Evolutionary conservation across 371 early-diverging fungal species (phyloP).

Genomic region (Rhizopus delemar): DNA sequence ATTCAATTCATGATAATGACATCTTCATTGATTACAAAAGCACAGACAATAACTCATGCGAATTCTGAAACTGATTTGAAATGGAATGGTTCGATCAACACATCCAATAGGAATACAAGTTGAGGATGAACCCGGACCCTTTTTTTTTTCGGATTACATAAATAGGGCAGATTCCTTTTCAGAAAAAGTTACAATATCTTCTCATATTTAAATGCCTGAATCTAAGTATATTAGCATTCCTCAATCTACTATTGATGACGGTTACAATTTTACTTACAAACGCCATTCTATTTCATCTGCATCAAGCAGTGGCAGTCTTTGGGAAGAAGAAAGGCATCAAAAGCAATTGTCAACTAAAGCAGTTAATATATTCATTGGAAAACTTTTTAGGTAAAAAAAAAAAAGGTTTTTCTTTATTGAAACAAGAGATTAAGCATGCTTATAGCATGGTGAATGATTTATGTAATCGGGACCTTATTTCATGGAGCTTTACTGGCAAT

Average conservation of each 20-base stretch:
- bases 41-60: too few species aligned
- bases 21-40: too few species aligned
- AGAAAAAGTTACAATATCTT: too few species aligned
- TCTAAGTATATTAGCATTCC: neutral
- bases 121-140: neutral
- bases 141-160: neutral
- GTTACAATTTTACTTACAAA: constrained; percentile 9
- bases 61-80: too few species aligned
- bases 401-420: neutral
- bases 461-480: constrained; percentile 71
- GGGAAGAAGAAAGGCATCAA: constrained; percentile 14
- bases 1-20: too few species aligned
- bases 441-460: constrained; percentile 76
- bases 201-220: neutral
- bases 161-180: neutral
- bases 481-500: constrained; percentile 79
- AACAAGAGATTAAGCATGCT: neutral
- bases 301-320: constrained; percentile 8
- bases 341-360: constrained; percentile 17
- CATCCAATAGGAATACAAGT: neutral
- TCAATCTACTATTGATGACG: neutral
- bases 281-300: constrained; percentile 9
- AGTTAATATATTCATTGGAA: constrained; percentile 27
- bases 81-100: neutral
- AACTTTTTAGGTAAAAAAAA: constrained; percentile 23